These are phyloP conservation scores for Dalbergia cochinchinensis DNA, from an alignment of 306 rosid species.

Conservation along the genomic window DNA sequence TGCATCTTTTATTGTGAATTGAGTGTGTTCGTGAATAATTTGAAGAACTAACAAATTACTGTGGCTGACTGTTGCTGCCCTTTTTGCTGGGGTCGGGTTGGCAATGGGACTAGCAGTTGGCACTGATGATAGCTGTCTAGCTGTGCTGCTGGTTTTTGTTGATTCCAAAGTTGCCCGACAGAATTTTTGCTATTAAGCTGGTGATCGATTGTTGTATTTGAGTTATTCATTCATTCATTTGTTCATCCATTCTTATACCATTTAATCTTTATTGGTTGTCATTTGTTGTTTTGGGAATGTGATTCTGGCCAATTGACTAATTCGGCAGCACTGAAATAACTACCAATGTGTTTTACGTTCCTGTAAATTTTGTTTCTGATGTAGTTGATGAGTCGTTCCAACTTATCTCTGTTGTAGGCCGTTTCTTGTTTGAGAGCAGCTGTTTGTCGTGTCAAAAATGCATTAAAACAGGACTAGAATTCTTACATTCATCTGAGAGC, in stretches of 20 bases:
- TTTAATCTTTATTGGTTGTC: neutral
- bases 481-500: too few relatives aligned
- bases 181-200: conserved; percentile 25
- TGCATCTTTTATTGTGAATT: conserved; percentile 53
- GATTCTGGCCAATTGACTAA: neutral
- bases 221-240: neutral
- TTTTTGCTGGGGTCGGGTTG: conserved; percentile 55
- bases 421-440: neutral
- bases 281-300: neutral
- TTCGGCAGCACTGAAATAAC: conserved; percentile 17
- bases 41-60: conserved; percentile 56
- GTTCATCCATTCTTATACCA: conserved; percentile 29
- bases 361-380: neutral
- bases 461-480: too few relatives aligned
- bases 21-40: conserved; percentile 57
- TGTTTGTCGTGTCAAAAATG: neutral
- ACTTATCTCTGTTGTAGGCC: neutral
- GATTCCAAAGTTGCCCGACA: conserved; percentile 46
- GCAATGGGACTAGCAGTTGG: conserved; percentile 54
- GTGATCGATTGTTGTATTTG: conserved; percentile 24
- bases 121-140: conserved; percentile 52
- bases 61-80: conserved; percentile 66
- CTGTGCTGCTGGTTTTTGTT: conserved; percentile 54
- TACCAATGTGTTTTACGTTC: neutral
- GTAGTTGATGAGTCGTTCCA: neutral